Conservation (phyloP, 768 basidiomycete species). For the Terana coerulea region DNA sequence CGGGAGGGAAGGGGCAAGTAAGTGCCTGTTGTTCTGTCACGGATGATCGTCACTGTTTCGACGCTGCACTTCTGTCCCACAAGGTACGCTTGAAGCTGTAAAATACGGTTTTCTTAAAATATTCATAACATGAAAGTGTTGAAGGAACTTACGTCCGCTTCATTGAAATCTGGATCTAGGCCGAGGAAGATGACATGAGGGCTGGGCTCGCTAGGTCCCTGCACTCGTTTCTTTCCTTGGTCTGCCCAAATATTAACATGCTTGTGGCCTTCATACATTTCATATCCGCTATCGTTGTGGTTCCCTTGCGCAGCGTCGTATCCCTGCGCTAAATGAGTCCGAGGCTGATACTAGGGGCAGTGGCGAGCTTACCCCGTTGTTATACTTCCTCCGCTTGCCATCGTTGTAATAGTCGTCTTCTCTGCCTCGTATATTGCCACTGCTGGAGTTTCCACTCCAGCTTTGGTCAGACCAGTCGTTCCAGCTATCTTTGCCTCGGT, state of each 20-base stretch:
- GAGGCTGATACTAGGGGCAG: background rate
- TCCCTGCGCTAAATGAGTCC: constrained; percentile 32
- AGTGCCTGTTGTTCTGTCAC: constrained; percentile 96
- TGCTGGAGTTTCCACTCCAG: constrained; percentile 28
- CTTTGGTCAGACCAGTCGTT: constrained; percentile 10
- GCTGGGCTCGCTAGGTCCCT: constrained; percentile 80
- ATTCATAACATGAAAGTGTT: constrained; percentile 28
- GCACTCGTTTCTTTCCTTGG: constrained; percentile 66
- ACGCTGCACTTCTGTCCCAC: constrained; percentile 67
- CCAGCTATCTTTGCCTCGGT: constrained; percentile 61
- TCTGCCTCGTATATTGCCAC: constrained; percentile 50
- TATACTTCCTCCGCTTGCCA: constrained; percentile 76
- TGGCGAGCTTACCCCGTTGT: constrained; percentile 56
- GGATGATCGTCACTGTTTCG: constrained; percentile 91
- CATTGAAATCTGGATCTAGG: constrained; percentile 86
- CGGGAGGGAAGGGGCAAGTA: constrained; percentile 79
- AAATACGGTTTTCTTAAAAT: constrained; percentile 24
- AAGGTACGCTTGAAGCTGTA: constrained; percentile 78
- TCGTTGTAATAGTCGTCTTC: constrained; percentile 70
- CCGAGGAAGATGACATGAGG: constrained; percentile 96
- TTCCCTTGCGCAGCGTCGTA: constrained; percentile 45
- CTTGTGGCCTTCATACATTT: constrained; percentile 26
- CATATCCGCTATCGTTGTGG: constrained; percentile 42
- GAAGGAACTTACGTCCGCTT: constrained; percentile 87
- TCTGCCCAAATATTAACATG: constrained; percentile 19